Conservation (phyloP, 2,329 filamentous ascomycete genomes). For the Pseudogymnoascus sp. region DNA sequence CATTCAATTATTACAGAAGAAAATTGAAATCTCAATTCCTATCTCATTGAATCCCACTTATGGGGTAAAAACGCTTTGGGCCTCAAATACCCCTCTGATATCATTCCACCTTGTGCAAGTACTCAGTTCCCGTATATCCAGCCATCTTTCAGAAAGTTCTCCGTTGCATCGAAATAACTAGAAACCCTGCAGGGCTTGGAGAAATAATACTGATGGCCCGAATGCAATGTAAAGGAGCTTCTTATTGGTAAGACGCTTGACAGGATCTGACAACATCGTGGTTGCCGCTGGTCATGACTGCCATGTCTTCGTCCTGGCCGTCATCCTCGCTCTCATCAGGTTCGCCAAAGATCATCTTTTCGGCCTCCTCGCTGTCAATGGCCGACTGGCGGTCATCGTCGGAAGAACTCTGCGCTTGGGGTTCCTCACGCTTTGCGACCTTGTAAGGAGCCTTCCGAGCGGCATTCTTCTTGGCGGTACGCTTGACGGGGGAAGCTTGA, state of each 20-base stretch:
- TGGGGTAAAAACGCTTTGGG: background rate
- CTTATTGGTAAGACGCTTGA: background rate
- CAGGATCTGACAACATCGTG: background rate
- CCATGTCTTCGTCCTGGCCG: background rate
- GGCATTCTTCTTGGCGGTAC: conserved; percentile 10
- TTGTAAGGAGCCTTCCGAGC: conserved; percentile 10
- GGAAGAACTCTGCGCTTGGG: background rate
- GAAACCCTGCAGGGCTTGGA: background rate
- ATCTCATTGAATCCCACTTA: background rate
- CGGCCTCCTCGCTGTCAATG: background rate
- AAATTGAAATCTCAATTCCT: background rate
- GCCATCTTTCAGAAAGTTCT: too few species aligned
- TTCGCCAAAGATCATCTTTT: background rate
- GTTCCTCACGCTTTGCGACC: conserved; percentile 12
- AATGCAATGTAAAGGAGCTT: too few species aligned
- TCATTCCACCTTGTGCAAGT: background rate
- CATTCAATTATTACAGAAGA: background rate
- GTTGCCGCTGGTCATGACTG: background rate
- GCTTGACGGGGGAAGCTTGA: background rate
- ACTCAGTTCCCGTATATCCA: background rate
- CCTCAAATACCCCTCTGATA: background rate
- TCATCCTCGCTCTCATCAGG: background rate
- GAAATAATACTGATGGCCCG: background rate
- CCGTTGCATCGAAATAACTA: background rate
- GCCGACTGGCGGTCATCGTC: background rate